Evolutionary conservation across 1,284 basidiomycete species (phyloP).

Genomic region (Spongiforma sp.): DNA sequence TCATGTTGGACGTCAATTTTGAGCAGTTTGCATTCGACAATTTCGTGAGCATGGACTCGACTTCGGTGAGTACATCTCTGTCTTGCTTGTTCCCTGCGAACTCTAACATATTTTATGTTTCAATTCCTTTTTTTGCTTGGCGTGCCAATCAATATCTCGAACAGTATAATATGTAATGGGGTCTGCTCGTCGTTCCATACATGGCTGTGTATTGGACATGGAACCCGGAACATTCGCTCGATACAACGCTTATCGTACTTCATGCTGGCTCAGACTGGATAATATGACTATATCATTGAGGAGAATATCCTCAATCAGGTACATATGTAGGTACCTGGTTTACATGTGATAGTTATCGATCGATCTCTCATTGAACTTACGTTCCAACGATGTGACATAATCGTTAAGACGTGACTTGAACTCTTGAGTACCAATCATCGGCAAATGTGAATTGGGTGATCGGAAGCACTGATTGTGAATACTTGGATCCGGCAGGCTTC

Average conservation of each 20-base stretch:
- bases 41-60: conserved; percentile 21
- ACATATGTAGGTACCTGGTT: conserved; percentile 21
- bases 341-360: neutral
- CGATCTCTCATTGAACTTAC: too few species aligned
- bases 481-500: too few species aligned
- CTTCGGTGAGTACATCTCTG: conserved; percentile 12
- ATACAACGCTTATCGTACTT: neutral
- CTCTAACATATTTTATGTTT: conserved; percentile 26
- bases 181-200: neutral
- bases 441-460: too few species aligned
- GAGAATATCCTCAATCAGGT: too few species aligned
- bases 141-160: conserved; percentile 13
- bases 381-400: too few species aligned
- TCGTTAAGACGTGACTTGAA: too few species aligned
- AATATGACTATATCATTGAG: too few species aligned
- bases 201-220: conserved; percentile 4
- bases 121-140: neutral
- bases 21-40: conserved; percentile 36
- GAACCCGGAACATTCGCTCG: conserved; percentile 18
- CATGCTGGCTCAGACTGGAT: neutral
- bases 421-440: too few species aligned
- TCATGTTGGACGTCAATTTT: conserved; percentile 36
- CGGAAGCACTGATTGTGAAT: too few species aligned
- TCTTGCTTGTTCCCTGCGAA: conserved; percentile 18
- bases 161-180: neutral